Base-by-base conservation (phyloP, 371 early-diverging fungal species). In the Mortierella polycephala region DNA sequence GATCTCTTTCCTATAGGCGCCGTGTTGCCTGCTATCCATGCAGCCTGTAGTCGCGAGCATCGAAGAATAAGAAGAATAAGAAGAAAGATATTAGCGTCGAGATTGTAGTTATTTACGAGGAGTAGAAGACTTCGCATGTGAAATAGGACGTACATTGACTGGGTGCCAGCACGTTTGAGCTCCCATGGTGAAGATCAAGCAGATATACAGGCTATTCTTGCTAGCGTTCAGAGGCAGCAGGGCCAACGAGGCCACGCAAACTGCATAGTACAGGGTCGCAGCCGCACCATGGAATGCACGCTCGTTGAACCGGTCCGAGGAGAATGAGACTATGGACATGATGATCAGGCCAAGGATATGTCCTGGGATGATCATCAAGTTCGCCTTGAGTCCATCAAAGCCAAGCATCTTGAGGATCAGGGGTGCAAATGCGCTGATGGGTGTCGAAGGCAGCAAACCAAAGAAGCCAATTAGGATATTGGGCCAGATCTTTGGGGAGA, bases 1-100 rank as follows among this genome's bases (percentile, higher is more conserved):
- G 83, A 81, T n/a, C 85, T 83, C 58, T 86, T 86, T 51, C 86
- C 86, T 23, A 80, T 57, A 10, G 85, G 85, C 0, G 85, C 84
- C 10, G 86, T 67, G 56, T 85, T 87, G 11, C 80, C 75, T 1
- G 87, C 77, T 69, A 86, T 83, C 88, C 87, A 86, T 14, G 85
- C 85, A 57, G 85, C 84, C 75, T 70, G 50, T 7, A 44, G 5
- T 9, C 12, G 5, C 49, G 18, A 20, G 18, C 40, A 21, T 44
- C 5, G 21, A 41, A 41, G 14, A n/a, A 40, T 4, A n/a, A 18
- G 54, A 18, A 52, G n/a, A n/a, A n/a, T n/a, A n/a, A n/a, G n/a
- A n/a, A n/a, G n/a, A n/a, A n/a, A n/a, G 20, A 16, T 14, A 45
- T 41, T 40, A 49, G 42, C 13, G 23, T 52, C 37, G 53, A 44